These are phyloP conservation scores for Piper betle DNA, from an alignment of 164 flowering plant genomes.

Conservation along the genomic window DNA sequence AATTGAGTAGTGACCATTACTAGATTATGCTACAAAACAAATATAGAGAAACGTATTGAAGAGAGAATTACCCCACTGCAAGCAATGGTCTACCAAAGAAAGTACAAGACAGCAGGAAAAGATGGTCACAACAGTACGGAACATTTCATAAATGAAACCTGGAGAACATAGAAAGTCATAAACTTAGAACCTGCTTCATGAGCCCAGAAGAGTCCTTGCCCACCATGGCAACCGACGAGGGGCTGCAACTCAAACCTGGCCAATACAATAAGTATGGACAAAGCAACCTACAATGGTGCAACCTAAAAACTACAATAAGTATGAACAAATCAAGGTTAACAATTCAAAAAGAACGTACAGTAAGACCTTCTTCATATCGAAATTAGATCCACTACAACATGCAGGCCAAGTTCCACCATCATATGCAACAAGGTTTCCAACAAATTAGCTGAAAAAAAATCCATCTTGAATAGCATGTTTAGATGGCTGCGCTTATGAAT, in stretches of 20 bases:
- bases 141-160: background rate
- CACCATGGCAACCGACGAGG: conserved; percentile 47
- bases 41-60: background rate
- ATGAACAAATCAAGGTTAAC: background rate
- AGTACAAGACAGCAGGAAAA: conserved; percentile 17
- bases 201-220: conserved; percentile 77
- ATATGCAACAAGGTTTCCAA: conserved; percentile 24
- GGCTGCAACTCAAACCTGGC: conserved; percentile 70
- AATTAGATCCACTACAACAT: conserved; percentile 37
- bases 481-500: no score
- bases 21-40: background rate
- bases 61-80: conserved; percentile 71
- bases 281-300: conserved; percentile 32
- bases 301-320: conserved; percentile 28
- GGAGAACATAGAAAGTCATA: background rate
- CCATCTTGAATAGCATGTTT: background rate
- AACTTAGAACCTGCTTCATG: conserved; percentile 54
- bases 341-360: conserved; percentile 1
- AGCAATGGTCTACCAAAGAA: conserved; percentile 15
- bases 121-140: conserved; percentile 15
- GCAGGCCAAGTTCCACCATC: conserved; percentile 83
- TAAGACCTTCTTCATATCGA: conserved; percentile 42
- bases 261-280: conserved; percentile 67
- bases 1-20: background rate
- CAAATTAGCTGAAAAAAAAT: background rate